Evolutionary conservation across 805 yeast genomes (phyloP), one percentile per base, ranked within the genome.

Genomic region (Ogataea trehaloabstinens): DNA sequence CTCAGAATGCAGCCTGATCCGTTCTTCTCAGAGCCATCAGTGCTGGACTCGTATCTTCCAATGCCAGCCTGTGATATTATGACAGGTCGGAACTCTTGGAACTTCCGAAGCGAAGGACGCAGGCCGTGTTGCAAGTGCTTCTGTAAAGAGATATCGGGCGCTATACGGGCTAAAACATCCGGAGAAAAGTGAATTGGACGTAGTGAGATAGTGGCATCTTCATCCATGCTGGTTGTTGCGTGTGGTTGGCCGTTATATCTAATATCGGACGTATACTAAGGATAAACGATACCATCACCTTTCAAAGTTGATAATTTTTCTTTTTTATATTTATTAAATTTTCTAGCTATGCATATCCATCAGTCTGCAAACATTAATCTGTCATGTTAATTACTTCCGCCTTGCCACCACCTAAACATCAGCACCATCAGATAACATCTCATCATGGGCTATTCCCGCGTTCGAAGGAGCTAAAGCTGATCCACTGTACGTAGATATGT

Each of bases 131-230:
- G 73, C 12, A 90, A 59, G 59, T 88, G 95, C 54, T 95, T 74
- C 56, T 85, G 84, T 31, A 90, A 68, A 4, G 91, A 84, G 11
- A 85, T 58, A 40, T 87, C 95, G 1, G 97, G 96, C 2, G 95
- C 87, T 25, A 90, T 75, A 37, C 93, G 68, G 1, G 93, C 89
- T 30, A 90, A 67, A 8, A 88, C 87, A 19, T 81, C 84, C 0
- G 96, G 91, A 1, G 93, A 82, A 58, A 89, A 88, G 4, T 76
- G 66, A 24, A 84, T 69, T 11, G 82, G 73, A 30, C 66, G 59
- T 37, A 58, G 11, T 3, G 39, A 28, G 5, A 40, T 25, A 5
- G 37, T 27, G 29, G 24, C 32, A 32, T n/a, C 38, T 28, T 4
- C 19, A 40, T 10, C 28, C 50, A 48, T 48, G n/a, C n/a, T n/a